Base-by-base conservation (phyloP, 768 basidiomycete species). In the Strobilomyces dryophilus region DNA sequence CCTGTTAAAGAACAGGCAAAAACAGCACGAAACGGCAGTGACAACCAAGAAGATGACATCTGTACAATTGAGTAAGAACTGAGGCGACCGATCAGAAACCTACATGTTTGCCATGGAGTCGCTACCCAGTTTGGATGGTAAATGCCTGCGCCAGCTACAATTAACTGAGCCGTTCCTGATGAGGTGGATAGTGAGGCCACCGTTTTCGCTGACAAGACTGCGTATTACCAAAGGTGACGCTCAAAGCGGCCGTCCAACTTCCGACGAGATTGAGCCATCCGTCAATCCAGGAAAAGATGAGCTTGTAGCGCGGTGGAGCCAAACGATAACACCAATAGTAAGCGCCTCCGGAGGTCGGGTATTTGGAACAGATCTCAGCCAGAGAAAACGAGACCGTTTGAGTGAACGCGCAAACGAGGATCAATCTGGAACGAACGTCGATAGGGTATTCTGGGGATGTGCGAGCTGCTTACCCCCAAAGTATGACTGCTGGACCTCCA, bases 211-310 rank as follows among this genome's bases (percentile, higher is more conserved):
- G 29, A 15, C n/a, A 29, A n/a, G 27, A 34, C 0, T 2, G 24
- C 29, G 1, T 29, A 36, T 18, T 52, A 66, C 81, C 82, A 60
- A 87, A 87, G 3, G 79, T 82, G 7, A 84, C 84, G 10, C 83
- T 84, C 35, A 85, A 61, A n/a, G 81, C 78, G 52, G 81, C 75
- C 0, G 80, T 86, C 83, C 84, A 87, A 15, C 84, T 81, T 24
- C 85, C 85, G 27, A 83, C 82, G 60, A 84, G 72, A 1, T 80
- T 82, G 17, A 86, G 67, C 85, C 85, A 87, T 7, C 85, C 84
- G 51, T 82, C 81, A 43, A 86, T 79, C 80, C 84, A 87, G 15
- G 80, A 82, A 3, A 78, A 66, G 8, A 84, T 58, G 8, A 83
- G 67, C 48, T 79, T 73, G 51, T 73, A 76, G 45, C 70, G 72